These are phyloP conservation scores for Jackrogersella minutella DNA, from an alignment of 495 filamentous ascomycete species.

Conservation along the genomic window DNA sequence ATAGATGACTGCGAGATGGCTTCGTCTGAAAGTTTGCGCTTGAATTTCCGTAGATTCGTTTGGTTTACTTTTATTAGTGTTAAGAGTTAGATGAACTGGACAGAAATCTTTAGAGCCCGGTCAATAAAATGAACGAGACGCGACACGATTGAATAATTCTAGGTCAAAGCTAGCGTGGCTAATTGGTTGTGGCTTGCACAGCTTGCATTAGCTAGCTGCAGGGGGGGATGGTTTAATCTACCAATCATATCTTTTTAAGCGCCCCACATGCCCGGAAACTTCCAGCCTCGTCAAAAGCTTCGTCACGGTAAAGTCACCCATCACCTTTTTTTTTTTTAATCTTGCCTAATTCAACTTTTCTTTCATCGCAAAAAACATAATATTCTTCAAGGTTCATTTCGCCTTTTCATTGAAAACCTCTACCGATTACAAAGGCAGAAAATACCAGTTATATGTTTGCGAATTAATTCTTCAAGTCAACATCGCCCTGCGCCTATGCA, in stretches of 20 bases:
- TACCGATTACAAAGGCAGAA: not conserved
- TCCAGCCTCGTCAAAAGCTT: constrained; percentile 36
- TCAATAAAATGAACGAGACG: constrained; percentile 14
- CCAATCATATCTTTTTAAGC: constrained; percentile 7
- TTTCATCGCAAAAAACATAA: constrained; percentile 26
- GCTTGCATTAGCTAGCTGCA: not conserved
- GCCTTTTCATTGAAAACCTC: not conserved
- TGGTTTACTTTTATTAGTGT: too few species aligned
- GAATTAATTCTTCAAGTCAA: not conserved
- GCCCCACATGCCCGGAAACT: constrained; percentile 5
- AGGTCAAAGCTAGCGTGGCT: not conserved
- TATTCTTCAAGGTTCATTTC: too few species aligned
- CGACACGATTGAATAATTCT: constrained; percentile 33
- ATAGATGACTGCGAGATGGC: not conserved
- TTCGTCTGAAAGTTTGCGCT: not conserved
- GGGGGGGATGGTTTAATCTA: not conserved
- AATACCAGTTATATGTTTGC: not conserved
- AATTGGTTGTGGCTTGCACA: not conserved
- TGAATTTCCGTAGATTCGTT: too few species aligned
- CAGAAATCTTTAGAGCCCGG: constrained; percentile 1
- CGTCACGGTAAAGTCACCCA: constrained; percentile 18
- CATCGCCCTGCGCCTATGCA: not conserved
- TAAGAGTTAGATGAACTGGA: constrained; percentile 27
- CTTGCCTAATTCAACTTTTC: constrained; percentile 25
- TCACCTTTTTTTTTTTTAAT: constrained; percentile 1